Evolutionary conservation across 306 rosid genomes (phyloP).

Genomic region (Cercis canadensis): DNA sequence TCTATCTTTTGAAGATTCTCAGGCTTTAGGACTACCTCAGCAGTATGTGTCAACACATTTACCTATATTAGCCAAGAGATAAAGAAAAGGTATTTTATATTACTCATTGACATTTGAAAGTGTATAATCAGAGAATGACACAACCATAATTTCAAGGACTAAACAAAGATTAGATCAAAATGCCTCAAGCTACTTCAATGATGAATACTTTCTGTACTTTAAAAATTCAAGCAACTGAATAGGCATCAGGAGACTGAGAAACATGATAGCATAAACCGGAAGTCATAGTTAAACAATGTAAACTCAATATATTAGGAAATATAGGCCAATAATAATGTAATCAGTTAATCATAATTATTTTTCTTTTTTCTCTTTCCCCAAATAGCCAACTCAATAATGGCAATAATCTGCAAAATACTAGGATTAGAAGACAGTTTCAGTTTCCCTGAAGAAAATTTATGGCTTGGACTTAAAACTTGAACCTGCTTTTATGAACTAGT

Average conservation of each 20-base stretch:
- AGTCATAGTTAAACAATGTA: too few species aligned
- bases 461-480: constrained; percentile 17
- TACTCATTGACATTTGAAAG: not conserved
- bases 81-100: constrained; percentile 2
- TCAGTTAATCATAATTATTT: not conserved
- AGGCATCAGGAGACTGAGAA: not conserved
- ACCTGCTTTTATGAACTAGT: not conserved
- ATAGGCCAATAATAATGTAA: not conserved
- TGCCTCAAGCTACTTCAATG: not conserved
- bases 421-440: not conserved
- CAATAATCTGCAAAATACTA: too few species aligned
- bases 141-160: not conserved
- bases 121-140: not conserved
- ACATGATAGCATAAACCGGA: too few species aligned
- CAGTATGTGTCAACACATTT: constrained; percentile 74
- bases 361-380: too few species aligned
- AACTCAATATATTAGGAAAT: not conserved
- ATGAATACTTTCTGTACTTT: not conserved
- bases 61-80: constrained; percentile 50
- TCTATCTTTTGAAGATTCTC: constrained; percentile 30
- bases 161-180: not conserved
- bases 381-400: too few species aligned
- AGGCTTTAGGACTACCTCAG: constrained; percentile 44
- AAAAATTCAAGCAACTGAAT: not conserved
- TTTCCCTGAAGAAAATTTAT: not conserved